Conservation (phyloP, 148 eudicot species). For the Vaccinium corymbosum region DNA sequence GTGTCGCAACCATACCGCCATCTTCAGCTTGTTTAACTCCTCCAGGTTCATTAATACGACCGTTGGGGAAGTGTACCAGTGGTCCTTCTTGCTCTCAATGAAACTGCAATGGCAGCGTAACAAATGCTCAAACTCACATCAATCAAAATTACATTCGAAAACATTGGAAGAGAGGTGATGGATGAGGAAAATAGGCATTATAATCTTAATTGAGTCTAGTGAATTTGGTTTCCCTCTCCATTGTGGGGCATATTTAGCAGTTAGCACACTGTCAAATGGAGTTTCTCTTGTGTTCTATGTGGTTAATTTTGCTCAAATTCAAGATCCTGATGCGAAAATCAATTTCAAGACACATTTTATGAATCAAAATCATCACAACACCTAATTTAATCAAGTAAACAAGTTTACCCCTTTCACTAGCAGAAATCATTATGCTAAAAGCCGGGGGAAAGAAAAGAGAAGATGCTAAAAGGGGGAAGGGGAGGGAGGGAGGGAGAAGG, state of each 20-base stretch:
- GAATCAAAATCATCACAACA: not conserved
- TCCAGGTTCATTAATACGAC: constrained; percentile 46
- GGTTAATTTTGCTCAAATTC: too few species aligned
- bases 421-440: not conserved
- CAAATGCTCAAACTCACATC: not conserved
- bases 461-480: not conserved
- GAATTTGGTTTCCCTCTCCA: not conserved
- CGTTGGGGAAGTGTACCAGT: constrained; percentile 57
- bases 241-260: not conserved
- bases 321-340: too few species aligned
- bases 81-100: constrained; percentile 58
- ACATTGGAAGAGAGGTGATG: too few species aligned
- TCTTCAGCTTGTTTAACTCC: constrained; percentile 26
- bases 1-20: constrained; percentile 65
- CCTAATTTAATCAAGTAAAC: not conserved
- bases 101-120: constrained; percentile 31
- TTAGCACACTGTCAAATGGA: not conserved
- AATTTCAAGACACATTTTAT: too few species aligned
- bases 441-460: not conserved
- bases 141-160: not conserved
- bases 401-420: not conserved
- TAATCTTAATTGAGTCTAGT: too few species aligned
- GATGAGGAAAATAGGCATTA: too few species aligned
- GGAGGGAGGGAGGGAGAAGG: not conserved
- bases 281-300: not conserved